Evolutionary conservation across 257 asterid genomes (phyloP).

Genomic region (Capsicum chinense): DNA sequence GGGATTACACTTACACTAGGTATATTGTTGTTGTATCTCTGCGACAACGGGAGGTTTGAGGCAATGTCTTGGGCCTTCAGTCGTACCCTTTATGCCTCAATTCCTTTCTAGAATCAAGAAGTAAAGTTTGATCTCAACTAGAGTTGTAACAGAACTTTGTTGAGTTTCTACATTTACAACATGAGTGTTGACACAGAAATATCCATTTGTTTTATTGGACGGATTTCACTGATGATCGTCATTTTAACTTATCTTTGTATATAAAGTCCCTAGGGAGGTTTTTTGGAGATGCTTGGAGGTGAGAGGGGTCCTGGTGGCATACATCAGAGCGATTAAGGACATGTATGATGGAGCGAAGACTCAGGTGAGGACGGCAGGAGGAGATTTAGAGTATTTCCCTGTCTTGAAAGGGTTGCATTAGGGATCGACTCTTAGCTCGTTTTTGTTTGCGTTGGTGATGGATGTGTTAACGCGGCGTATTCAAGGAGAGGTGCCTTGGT

Average conservation of each 20-base stretch:
- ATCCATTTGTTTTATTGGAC: background rate
- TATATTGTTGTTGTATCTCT: background rate
- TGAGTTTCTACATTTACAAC: background rate
- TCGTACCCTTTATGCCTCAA: background rate
- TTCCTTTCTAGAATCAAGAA: background rate
- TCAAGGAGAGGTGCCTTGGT: no score
- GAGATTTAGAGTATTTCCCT: no score
- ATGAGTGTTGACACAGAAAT: background rate
- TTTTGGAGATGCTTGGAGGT: no score
- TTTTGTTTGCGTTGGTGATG: no score
- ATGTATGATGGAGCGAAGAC: no score
- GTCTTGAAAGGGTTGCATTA: no score
- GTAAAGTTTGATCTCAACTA: background rate
- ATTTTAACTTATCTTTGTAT: conserved; percentile 8
- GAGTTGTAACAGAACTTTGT: background rate
- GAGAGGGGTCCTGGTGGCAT: no score
- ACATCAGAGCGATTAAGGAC: no score
- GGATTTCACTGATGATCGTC: background rate
- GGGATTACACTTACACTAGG: no score
- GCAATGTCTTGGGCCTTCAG: background rate
- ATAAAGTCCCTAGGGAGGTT: background rate
- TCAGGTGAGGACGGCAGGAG: no score
- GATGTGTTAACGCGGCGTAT: no score
- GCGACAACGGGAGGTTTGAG: background rate
- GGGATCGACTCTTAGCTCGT: no score